Percentiles rank a stretch among this genome's conserved stretches.
Conservation (phyloP, 2,329 filamentous ascomycete species). For the Paraconiothyrium sp. region DNA sequence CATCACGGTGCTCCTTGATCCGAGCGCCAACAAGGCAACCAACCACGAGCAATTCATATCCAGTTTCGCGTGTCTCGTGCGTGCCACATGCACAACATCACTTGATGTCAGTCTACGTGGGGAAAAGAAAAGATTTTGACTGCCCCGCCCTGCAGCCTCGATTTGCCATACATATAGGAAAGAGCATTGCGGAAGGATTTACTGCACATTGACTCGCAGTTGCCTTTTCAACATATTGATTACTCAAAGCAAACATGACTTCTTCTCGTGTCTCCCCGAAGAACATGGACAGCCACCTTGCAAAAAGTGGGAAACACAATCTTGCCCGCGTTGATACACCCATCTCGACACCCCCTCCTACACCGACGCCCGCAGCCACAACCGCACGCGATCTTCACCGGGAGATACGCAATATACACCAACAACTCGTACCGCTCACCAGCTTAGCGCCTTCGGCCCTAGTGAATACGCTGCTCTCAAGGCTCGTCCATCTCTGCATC, state of each 20-base stretch:
- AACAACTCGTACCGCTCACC: slow-evolving; percentile 23
- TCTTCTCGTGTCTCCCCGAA: not conserved
- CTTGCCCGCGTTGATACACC: slow-evolving; percentile 8
- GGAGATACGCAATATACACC: slow-evolving; percentile 34
- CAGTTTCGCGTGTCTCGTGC: not conserved
- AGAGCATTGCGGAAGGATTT: not conserved
- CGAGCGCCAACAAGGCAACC: slow-evolving; percentile 16
- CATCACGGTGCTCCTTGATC: slow-evolving; percentile 37
- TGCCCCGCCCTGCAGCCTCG: slow-evolving; percentile 5
- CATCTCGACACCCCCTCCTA: slow-evolving; percentile 32
- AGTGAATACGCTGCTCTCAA: slow-evolving; percentile 49
- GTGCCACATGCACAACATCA: slow-evolving; percentile 11
- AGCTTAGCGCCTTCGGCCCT: slow-evolving; percentile 42
- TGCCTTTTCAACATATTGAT: not conserved
- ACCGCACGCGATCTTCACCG: slow-evolving; percentile 31
- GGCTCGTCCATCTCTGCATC: slow-evolving; percentile 51
- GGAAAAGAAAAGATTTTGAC: slow-evolving; percentile 3
- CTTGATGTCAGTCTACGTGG: slow-evolving; percentile 5
- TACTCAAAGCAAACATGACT: not conserved
- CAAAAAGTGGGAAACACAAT: not conserved
- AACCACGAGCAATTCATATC: slow-evolving; percentile 25
- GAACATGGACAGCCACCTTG: not conserved
- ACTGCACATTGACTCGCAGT: not conserved
- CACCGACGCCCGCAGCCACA: slow-evolving; percentile 29
- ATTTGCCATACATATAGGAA: not conserved